Conservation (phyloP, 2,329 filamentous ascomycete species). For the Hymenoscyphus fraxineus region DNA sequence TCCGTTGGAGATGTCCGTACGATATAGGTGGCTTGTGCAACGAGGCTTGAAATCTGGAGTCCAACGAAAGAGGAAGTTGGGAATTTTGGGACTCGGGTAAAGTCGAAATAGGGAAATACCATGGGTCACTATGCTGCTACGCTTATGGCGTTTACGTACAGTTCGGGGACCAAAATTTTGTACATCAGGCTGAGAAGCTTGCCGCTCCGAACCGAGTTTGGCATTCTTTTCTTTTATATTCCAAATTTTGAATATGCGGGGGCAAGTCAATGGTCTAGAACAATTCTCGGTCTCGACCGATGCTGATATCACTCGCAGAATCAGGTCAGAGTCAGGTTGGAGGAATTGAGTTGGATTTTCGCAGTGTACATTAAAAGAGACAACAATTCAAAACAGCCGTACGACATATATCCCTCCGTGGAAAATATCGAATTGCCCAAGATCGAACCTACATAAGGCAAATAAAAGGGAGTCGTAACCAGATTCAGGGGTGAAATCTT, state of each 20-base stretch:
- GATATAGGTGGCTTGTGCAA: neutral
- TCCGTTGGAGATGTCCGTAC: neutral
- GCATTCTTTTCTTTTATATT: neutral
- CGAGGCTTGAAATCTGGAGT: neutral
- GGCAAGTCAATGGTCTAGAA: neutral
- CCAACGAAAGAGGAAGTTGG: neutral
- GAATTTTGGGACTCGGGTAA: neutral
- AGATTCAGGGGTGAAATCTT: neutral
- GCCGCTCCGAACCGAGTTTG: too few relatives aligned
- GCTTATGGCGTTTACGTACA: neutral
- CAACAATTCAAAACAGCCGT: neutral
- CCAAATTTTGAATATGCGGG: neutral
- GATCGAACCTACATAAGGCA: neutral
- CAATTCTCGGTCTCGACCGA: neutral
- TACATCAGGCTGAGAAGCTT: too few relatives aligned
- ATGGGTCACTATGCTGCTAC: neutral
- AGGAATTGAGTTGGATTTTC: neutral
- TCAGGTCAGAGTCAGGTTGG: neutral
- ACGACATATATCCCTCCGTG: neutral
- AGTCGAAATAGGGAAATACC: neutral
- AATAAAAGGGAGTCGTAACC: neutral
- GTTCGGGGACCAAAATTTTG: neutral
- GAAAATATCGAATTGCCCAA: neutral
- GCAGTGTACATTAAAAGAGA: neutral
- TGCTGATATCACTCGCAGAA: neutral